Conservation (phyloP, 441 rosid species). For the Geranium incanum region DNA sequence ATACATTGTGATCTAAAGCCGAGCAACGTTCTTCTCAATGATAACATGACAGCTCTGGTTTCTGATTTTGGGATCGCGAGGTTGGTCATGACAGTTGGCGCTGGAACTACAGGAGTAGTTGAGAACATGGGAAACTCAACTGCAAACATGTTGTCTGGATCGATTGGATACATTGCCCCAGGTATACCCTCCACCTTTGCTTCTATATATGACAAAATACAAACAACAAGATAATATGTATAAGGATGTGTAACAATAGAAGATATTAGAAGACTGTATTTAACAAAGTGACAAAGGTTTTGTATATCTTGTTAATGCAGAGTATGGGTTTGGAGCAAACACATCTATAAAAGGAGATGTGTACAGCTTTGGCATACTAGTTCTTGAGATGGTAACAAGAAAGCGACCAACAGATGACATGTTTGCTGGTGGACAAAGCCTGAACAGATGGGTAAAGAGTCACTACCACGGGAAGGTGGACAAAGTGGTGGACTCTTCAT, state of each 20-base stretch:
- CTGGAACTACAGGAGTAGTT: slow-evolving; percentile 26
- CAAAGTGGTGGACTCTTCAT: slow-evolving; percentile 36
- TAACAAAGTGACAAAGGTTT: not conserved
- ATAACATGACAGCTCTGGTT: slow-evolving; percentile 41
- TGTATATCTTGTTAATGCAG: slow-evolving; percentile 18
- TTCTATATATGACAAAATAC: not conserved
- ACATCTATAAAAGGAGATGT: slow-evolving; percentile 36
- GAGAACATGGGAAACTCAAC: slow-evolving; percentile 49
- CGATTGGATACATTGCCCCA: slow-evolving; percentile 42
- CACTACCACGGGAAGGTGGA: slow-evolving; percentile 36
- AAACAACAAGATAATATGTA: not conserved
- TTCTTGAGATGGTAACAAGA: slow-evolving; percentile 39
- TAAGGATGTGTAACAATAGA: not conserved
- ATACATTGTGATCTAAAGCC: slow-evolving; percentile 43
- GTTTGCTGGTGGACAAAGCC: slow-evolving; percentile 29
- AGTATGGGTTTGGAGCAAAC: slow-evolving; percentile 34
- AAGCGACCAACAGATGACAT: slow-evolving; percentile 35
- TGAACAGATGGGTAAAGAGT: slow-evolving; percentile 36
- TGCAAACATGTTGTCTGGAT: slow-evolving; percentile 40
- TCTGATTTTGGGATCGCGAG: slow-evolving; percentile 41
- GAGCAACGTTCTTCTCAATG: slow-evolving; percentile 41
- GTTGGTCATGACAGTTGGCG: slow-evolving; percentile 31
- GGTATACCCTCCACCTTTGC: slow-evolving; percentile 23
- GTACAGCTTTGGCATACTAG: slow-evolving; percentile 37
- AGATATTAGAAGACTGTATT: not conserved